Percentiles rank a stretch among this genome's conserved stretches.
These are phyloP conservation scores for Vigna angularis DNA, from an alignment of 306 rosid genomes.

Conservation along the genomic window DNA sequence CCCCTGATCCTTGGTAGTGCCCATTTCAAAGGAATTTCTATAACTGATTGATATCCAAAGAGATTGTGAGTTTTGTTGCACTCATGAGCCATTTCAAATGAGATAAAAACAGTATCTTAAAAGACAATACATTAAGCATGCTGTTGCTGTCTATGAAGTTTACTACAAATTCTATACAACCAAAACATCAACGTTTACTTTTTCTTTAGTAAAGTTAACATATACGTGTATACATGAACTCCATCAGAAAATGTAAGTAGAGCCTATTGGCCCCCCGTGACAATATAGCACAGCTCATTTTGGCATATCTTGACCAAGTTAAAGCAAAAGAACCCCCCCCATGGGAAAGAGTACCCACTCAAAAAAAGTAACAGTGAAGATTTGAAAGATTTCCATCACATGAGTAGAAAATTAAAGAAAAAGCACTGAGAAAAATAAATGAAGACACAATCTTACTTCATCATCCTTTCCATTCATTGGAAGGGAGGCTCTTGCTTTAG, in stretches of 20 bases:
- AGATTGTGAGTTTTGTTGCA: slow-evolving; percentile 12
- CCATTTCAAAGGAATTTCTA: slow-evolving; percentile 4
- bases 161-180: slow-evolving; percentile 13
- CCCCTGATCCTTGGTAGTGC: neutral
- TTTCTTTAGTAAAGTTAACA: neutral
- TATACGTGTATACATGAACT: neutral
- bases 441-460: slow-evolving; percentile 64
- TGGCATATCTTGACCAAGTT: slow-evolving; percentile 6
- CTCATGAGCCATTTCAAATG: slow-evolving; percentile 13
- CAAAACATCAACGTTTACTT: neutral
- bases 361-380: slow-evolving; percentile 16
- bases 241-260: slow-evolving; percentile 14
- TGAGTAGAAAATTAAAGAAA: slow-evolving; percentile 31
- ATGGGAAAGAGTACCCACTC: neutral
- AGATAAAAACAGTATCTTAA: neutral
- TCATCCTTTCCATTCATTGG: slow-evolving; percentile 75
- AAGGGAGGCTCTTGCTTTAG: slow-evolving; percentile 79
- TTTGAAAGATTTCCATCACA: slow-evolving; percentile 38
- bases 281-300: slow-evolving; percentile 27
- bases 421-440: neutral
- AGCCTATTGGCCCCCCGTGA: slow-evolving; percentile 15
- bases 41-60: slow-evolving; percentile 16
- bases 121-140: slow-evolving; percentile 1
- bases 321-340: slow-evolving; percentile 1
- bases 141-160: neutral